Evolutionary conservation across 306 rosid species (phyloP), one percentile per base, ranked within the genome.

Genomic region (Quercus variabilis): DNA sequence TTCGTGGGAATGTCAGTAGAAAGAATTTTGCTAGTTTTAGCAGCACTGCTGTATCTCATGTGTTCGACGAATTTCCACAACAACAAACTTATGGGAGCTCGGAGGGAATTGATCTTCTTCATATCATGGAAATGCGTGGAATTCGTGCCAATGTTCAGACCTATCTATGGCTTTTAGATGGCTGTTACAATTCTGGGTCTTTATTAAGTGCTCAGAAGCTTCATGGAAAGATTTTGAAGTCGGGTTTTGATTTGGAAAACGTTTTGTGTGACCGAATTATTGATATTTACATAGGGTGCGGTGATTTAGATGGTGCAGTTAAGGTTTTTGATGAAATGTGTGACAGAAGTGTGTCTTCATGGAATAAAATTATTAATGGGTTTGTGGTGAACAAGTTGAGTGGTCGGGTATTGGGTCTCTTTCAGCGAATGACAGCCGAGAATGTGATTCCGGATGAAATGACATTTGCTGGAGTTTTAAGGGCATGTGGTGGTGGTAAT

Each of bases 111-210:
- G 89, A 84, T 56, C 78, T 90, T 80, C 77, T 90, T 87, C 88
- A 83, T 84, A 78, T 86, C 31, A 90, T 87, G 98, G 93, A 88
- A 83, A 78, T 74, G 19, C 93, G 85, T 19, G 91, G 93, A 33
- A 65, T 91, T 84, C 93, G 86, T 63, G 89, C 97, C 14, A 93
- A 93, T 88, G 82, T 77, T 60, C 94, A 86, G 79, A 91, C 95
- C 30, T 90, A 79, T 90, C 75, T 90, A 80, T 93, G 93, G 92
- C 84, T 91, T 71, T 73, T 91, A 57, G 94, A 93, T 28, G 92
- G 87, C 38, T 90, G 90, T 79, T 52, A 86, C 7, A 82, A 62
- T 81, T 90, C 80, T 73, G 88, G 92, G 76, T 83, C 87, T 43
- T 74, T 85, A 74, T 46, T 74, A 64, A 83, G 92, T 67, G 86